phyloP scores from a whole-genome alignment of 495 filamentous ascomycete species.

The Friedmanniomyces simplex region DNA sequence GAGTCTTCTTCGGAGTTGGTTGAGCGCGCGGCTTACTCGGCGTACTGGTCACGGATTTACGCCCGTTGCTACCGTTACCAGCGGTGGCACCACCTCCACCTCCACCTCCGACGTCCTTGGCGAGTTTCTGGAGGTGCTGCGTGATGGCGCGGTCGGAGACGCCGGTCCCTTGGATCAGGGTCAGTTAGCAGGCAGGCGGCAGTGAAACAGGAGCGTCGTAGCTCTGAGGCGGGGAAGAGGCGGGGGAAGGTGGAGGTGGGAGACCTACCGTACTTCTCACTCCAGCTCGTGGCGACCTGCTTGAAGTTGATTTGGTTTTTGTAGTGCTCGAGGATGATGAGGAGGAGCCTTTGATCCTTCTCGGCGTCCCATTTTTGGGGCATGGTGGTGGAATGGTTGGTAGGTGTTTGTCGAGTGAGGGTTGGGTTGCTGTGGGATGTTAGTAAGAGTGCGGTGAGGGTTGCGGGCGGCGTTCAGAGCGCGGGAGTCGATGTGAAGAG shows the following conservation, averaged over 20 bases:
- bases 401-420: too few species aligned
- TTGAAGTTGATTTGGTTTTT: not conserved
- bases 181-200: too few species aligned
- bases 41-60: not conserved
- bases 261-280: not conserved
- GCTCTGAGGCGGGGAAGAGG: too few species aligned
- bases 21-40: not conserved
- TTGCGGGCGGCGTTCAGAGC: too few species aligned
- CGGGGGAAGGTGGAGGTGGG: not conserved
- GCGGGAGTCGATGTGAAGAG: not conserved
- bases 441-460: not conserved
- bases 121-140: conserved; percentile 11
- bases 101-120: not conserved
- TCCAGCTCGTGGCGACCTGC: not conserved
- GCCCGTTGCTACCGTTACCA: not conserved
- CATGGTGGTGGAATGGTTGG: conserved; percentile 1
- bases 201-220: too few species aligned
- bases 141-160: not conserved
- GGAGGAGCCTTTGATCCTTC: not conserved
- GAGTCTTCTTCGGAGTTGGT: not conserved
- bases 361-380: not conserved
- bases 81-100: not conserved
- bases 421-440: not conserved
- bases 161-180: not conserved
- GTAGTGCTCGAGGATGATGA: not conserved